phyloP scores from a whole-genome alignment of 2,329 filamentous ascomycete species.

The Gaeumannomyces sp. region DNA sequence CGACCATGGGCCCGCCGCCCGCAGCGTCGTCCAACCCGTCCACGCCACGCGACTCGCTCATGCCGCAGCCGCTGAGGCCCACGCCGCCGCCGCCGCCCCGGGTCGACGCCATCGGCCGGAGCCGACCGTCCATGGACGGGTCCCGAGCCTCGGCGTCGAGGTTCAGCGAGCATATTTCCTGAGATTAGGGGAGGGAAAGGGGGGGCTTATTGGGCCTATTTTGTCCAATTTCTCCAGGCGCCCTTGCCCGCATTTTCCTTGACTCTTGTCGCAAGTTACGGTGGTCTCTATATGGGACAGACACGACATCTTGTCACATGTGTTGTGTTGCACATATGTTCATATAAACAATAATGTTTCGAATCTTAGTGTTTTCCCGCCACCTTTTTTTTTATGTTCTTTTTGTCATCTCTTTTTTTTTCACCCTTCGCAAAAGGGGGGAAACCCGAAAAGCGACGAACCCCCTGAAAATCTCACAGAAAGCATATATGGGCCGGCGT shows the following conservation, averaged over 20 bases:
- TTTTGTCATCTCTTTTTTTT: neutral
- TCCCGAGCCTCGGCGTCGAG: constrained; percentile 18
- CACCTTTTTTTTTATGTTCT: neutral
- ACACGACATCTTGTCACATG: neutral
- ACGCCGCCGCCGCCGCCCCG: neutral
- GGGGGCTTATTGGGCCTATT: no score
- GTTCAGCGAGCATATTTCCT: constrained; percentile 17
- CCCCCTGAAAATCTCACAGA: neutral
- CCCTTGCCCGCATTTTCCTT: neutral
- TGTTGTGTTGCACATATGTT: constrained; percentile 2
- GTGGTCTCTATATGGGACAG: neutral
- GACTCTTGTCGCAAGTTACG: neutral
- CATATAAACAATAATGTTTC: constrained; percentile 1
- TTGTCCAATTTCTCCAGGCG: neutral
- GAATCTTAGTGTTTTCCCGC: neutral
- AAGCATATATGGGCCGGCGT: constrained; percentile 6
- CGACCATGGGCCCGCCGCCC: neutral
- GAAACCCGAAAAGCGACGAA: neutral
- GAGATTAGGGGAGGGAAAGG: neutral
- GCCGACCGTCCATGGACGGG: constrained; percentile 15
- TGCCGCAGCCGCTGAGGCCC: neutral
- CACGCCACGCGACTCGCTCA: neutral
- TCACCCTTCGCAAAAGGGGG: neutral
- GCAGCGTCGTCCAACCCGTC: neutral
- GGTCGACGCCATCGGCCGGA: constrained; percentile 16